These are phyloP conservation scores for Colletotrichum viniferum DNA, from an alignment of 2,329 filamentous ascomycete genomes.

Conservation along the genomic window DNA sequence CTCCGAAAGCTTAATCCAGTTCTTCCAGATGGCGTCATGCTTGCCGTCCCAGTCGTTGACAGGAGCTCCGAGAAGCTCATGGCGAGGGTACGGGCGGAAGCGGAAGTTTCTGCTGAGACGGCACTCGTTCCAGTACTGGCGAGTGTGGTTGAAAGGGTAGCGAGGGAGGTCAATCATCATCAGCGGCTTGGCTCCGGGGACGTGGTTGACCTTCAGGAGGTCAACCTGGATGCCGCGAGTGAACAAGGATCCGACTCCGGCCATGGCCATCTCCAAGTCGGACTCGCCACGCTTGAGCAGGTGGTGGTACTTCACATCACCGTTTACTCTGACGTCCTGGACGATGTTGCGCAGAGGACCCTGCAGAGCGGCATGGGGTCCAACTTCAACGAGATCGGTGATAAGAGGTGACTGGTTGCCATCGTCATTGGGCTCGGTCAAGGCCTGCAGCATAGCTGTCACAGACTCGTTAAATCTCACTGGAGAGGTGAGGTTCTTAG, in stretches of 20 bases:
- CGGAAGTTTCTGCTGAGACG: constrained; percentile 11
- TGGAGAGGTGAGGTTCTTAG: background rate
- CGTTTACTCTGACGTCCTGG: constrained; percentile 22
- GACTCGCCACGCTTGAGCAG: background rate
- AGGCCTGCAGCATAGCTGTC: background rate
- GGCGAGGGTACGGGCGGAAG: constrained; percentile 2
- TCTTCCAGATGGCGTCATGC: constrained; percentile 22
- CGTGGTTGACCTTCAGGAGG: constrained; percentile 33
- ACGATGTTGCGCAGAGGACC: constrained; percentile 3
- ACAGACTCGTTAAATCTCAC: background rate
- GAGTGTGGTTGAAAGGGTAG: constrained; percentile 20
- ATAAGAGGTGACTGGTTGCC: background rate
- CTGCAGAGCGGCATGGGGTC: background rate
- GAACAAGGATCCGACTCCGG: background rate
- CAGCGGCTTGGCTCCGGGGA: constrained; percentile 25
- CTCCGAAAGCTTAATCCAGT: constrained; percentile 26
- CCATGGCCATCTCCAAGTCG: constrained; percentile 22
- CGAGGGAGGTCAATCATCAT: constrained; percentile 20
- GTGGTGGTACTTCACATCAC: constrained; percentile 24
- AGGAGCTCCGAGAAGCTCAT: constrained; percentile 18
- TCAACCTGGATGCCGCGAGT: background rate
- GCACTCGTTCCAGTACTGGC: constrained; percentile 7
- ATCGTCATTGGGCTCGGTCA: background rate
- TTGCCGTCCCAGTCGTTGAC: constrained; percentile 22
- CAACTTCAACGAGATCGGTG: background rate